phyloP scores from a whole-genome alignment of 2,329 filamentous ascomycete species.

The Colletotrichum sublineola region DNA sequence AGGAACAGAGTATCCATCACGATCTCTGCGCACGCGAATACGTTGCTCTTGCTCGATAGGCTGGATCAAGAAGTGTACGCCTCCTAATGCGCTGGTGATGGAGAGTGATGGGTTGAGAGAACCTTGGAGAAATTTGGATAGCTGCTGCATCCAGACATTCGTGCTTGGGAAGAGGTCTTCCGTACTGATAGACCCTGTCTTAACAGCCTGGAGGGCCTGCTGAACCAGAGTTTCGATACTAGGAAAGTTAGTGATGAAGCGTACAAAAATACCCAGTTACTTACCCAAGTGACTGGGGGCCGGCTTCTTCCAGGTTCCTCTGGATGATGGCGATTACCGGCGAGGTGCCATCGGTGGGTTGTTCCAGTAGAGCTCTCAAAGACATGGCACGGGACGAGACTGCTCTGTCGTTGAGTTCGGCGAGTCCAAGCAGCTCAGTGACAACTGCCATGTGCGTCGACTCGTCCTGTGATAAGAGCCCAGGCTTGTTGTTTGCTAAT shows the following conservation, averaged over 20 bases:
- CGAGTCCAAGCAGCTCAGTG: slow-evolving; percentile 65
- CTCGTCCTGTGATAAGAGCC: slow-evolving; percentile 60
- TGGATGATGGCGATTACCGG: slow-evolving; percentile 67
- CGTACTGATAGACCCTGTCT: slow-evolving; percentile 49
- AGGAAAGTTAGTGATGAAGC: slow-evolving; percentile 7
- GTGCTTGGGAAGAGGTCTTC: slow-evolving; percentile 73
- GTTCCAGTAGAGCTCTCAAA: slow-evolving; percentile 62
- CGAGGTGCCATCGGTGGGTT: slow-evolving; percentile 55
- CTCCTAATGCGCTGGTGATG: slow-evolving; percentile 79
- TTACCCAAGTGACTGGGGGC: slow-evolving; percentile 64
- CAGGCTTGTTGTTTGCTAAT: slow-evolving; percentile 59
- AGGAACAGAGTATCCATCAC: slow-evolving; percentile 77
- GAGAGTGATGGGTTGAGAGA: slow-evolving; percentile 74
- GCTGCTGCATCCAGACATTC: slow-evolving; percentile 74
- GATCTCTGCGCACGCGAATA: slow-evolving; percentile 67
- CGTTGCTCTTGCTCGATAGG: slow-evolving; percentile 44
- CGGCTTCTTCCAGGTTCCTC: slow-evolving; percentile 65
- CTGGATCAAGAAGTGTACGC: slow-evolving; percentile 75
- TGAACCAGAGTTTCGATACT: slow-evolving; percentile 67
- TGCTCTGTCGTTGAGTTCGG: slow-evolving; percentile 60
- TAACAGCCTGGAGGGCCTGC: slow-evolving; percentile 59
- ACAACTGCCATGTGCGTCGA: slow-evolving; percentile 64
- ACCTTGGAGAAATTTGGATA: slow-evolving; percentile 67
- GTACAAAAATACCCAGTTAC: slow-evolving; percentile 42
- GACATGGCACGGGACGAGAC: slow-evolving; percentile 57